These are phyloP conservation scores for Teratosphaeria epicoccoides DNA, from an alignment of 2,329 filamentous ascomycete species.

Conservation along the genomic window DNA sequence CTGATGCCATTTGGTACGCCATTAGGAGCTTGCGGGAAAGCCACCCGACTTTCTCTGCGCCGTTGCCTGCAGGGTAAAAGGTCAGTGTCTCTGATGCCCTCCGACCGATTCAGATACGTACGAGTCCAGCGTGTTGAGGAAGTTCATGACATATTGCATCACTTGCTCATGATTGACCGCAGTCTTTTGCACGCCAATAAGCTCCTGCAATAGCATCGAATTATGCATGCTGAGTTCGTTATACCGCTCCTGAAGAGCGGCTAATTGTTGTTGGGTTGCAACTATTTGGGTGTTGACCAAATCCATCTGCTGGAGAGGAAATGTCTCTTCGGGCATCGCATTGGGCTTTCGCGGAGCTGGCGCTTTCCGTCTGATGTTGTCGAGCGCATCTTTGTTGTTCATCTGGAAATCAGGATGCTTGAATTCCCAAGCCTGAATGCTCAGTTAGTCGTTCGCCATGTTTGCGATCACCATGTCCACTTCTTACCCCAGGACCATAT, in stretches of 20 bases:
- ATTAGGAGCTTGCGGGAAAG: conserved; percentile 26
- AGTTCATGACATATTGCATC: conserved; percentile 61
- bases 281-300: conserved; percentile 79
- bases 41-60: conserved; percentile 48
- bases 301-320: conserved; percentile 78
- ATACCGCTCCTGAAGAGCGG: conserved; percentile 74
- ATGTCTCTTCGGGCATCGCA: conserved; percentile 57
- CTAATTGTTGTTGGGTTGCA: conserved; percentile 85
- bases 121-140: conserved; percentile 54
- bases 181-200: conserved; percentile 57
- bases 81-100: too few species aligned
- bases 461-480: neutral
- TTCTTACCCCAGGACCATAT: conserved; percentile 64
- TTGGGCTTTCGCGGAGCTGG: conserved; percentile 72
- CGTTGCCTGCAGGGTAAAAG: too few species aligned
- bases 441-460: conserved; percentile 22
- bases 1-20: conserved; percentile 26
- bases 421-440: conserved; percentile 74
- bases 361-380: conserved; percentile 92
- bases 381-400: conserved; percentile 90
- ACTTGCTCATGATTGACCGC: conserved; percentile 62
- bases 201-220: conserved; percentile 53
- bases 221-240: conserved; percentile 62
- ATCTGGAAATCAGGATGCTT: conserved; percentile 93
- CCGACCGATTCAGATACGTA: too few species aligned